phyloP scores from a whole-genome alignment of 768 basidiomycete species.

The Artomyces pyxidatus region DNA sequence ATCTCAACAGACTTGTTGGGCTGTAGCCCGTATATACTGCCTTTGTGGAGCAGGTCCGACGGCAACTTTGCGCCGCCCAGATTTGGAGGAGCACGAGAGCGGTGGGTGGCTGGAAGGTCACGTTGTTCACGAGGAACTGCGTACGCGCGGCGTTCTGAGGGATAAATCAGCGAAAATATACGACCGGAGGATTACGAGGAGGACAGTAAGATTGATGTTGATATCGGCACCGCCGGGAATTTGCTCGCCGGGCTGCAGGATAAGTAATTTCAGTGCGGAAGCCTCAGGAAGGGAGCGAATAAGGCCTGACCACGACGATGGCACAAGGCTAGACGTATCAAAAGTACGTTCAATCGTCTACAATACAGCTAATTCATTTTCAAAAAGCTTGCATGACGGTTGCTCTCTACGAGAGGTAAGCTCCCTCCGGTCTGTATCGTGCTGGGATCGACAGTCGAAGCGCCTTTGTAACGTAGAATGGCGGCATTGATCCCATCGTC shows the following conservation, averaged over 20 bases:
- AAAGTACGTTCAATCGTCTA: neutral
- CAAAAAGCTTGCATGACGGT: conserved; percentile 22
- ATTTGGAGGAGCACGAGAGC: conserved; percentile 44
- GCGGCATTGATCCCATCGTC: conserved; percentile 42
- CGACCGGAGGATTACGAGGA: conserved; percentile 9
- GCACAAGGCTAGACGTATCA: neutral
- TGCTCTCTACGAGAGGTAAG: conserved; percentile 29
- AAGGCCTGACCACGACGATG: neutral
- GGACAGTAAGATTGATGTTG: conserved; percentile 16
- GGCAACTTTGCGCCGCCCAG: conserved; percentile 35
- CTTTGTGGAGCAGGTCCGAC: conserved; percentile 29
- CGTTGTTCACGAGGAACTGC: conserved; percentile 27
- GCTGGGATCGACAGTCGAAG: conserved; percentile 33
- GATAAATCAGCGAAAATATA: neutral
- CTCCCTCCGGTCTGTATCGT: conserved; percentile 21
- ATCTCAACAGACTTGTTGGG: neutral
- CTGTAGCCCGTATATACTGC: neutral
- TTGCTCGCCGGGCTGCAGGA: conserved; percentile 6
- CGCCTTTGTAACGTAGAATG: conserved; percentile 42
- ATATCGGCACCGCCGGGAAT: conserved; percentile 13
- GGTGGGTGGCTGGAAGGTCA: conserved; percentile 26
- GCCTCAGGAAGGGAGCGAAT: neutral
- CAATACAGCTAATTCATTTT: neutral
- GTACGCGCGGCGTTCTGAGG: neutral
- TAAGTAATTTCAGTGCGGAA: neutral